These are phyloP conservation scores for Exophiala sideris DNA, from an alignment of 2,329 filamentous ascomycete genomes.

Conservation along the genomic window DNA sequence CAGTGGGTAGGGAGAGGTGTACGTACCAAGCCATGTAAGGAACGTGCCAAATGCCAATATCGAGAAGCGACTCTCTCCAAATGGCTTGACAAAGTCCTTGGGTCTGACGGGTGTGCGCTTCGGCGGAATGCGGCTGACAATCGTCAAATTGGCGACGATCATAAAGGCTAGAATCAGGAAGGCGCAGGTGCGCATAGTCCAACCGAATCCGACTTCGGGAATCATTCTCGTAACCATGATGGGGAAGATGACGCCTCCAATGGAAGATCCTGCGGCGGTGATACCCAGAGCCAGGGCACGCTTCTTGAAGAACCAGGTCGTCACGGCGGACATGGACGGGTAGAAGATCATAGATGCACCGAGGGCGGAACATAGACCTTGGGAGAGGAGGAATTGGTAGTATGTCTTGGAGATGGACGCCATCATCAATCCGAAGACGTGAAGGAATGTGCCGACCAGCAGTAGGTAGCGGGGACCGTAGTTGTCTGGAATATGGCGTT, in stretches of 20 bases:
- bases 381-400: slow-evolving; percentile 56
- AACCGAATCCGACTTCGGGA: slow-evolving; percentile 51
- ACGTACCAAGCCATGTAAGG: slow-evolving; percentile 47
- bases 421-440: slow-evolving; percentile 61
- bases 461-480: slow-evolving; percentile 59
- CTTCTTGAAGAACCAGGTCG: slow-evolving; percentile 38
- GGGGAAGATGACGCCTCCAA: slow-evolving; percentile 60
- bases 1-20: no score
- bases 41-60: slow-evolving; percentile 28
- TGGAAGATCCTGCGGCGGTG: slow-evolving; percentile 51
- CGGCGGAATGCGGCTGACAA: slow-evolving; percentile 52
- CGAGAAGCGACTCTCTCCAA: slow-evolving; percentile 29
- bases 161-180: slow-evolving; percentile 61
- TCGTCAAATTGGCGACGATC: slow-evolving; percentile 51
- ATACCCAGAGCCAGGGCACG: slow-evolving; percentile 55
- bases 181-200: slow-evolving; percentile 57
- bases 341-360: slow-evolving; percentile 53
- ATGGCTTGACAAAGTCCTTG: slow-evolving; percentile 32
- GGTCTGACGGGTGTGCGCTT: slow-evolving; percentile 31
- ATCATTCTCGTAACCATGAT: slow-evolving; percentile 60
- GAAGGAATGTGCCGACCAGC: slow-evolving; percentile 49
- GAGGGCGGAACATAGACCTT: slow-evolving; percentile 53
- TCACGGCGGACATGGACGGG: slow-evolving; percentile 35
- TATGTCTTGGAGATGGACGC: slow-evolving; percentile 52
- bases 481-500: slow-evolving; percentile 43